phyloP scores from a whole-genome alignment of 1,284 basidiomycete genomes.

The Boletellus dicymbophilus region DNA sequence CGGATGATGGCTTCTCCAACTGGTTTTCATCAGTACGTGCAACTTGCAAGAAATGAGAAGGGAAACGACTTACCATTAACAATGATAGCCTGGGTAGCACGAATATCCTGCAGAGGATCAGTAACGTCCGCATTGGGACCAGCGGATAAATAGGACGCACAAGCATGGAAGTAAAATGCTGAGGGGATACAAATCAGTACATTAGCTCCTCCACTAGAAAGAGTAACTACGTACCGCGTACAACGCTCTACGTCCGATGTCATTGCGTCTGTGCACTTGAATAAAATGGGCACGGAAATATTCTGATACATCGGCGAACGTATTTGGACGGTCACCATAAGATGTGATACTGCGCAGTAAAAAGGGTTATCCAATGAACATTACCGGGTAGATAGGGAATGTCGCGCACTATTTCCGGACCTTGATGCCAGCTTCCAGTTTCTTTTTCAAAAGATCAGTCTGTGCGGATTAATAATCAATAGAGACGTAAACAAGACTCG shows the following conservation, averaged over 20 bases:
- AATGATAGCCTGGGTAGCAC: slow-evolving; percentile 74
- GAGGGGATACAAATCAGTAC: slow-evolving; percentile 15
- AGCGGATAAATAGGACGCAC: slow-evolving; percentile 44
- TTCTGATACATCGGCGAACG: slow-evolving; percentile 67
- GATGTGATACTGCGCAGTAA: slow-evolving; percentile 64
- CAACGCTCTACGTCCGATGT: slow-evolving; percentile 56
- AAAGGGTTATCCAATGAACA: not conserved
- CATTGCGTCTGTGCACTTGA: slow-evolving; percentile 69
- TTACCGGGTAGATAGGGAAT: slow-evolving; percentile 3
- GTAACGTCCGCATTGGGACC: not conserved
- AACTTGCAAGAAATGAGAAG: not conserved
- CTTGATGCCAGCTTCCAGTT: slow-evolving; percentile 61
- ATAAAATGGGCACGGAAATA: slow-evolving; percentile 81
- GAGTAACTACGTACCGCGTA: slow-evolving; percentile 55
- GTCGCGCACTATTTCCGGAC: slow-evolving; percentile 69
- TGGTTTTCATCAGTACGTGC: slow-evolving; percentile 24
- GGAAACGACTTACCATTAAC: slow-evolving; percentile 54
- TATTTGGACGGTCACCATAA: slow-evolving; percentile 73
- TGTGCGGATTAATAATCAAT: slow-evolving; percentile 29
- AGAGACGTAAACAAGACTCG: not conserved
- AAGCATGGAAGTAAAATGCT: slow-evolving; percentile 81
- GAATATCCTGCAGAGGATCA: slow-evolving; percentile 53
- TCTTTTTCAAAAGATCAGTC: slow-evolving; percentile 68
- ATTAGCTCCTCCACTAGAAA: slow-evolving; percentile 1
- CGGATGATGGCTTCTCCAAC: slow-evolving; percentile 68